phyloP scores from a whole-genome alignment of 2,329 filamentous ascomycete species.

The Ophiostoma triangulosporum region DNA sequence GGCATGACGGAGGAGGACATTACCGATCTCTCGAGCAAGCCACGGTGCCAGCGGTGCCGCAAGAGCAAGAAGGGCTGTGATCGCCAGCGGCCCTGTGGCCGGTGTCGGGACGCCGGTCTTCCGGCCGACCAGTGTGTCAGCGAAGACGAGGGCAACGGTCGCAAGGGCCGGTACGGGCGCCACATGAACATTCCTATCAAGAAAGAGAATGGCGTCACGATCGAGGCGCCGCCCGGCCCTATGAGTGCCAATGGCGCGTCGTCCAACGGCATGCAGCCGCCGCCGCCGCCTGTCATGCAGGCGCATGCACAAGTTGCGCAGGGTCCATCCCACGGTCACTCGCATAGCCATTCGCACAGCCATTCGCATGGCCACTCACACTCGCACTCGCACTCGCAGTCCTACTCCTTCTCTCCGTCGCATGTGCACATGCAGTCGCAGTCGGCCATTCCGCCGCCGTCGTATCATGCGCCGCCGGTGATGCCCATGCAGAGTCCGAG shows the following conservation, averaged over 20 bases:
- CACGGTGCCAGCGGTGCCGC: conserved; percentile 91
- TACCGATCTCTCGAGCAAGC: conserved; percentile 86
- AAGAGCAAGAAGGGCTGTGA: conserved; percentile 99
- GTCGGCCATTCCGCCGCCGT: conserved; percentile 5
- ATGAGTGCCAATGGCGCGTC: conserved; percentile 12
- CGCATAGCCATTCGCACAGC: neutral
- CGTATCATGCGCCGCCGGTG: conserved; percentile 1
- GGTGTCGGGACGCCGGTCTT: conserved; percentile 92
- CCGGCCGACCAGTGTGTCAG: conserved; percentile 88
- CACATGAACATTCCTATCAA: conserved; percentile 56
- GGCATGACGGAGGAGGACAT: conserved; percentile 66
- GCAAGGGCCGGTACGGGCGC: conserved; percentile 79
- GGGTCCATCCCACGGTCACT: neutral
- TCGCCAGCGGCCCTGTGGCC: conserved; percentile 83
- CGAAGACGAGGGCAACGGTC: conserved; percentile 93
- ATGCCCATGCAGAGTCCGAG: neutral
- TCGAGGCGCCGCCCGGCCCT: neutral
- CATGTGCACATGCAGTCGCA: neutral
- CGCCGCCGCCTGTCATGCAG: conserved; percentile 6
- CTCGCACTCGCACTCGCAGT: neutral
- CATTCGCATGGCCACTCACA: neutral
- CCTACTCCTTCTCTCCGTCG: neutral
- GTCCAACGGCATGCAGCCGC: conserved; percentile 11
- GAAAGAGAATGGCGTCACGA: conserved; percentile 34
- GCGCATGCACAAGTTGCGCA: neutral